Evolutionary conservation across 1,284 basidiomycete genomes (phyloP).

Genomic region (Puccinia sorghi): DNA sequence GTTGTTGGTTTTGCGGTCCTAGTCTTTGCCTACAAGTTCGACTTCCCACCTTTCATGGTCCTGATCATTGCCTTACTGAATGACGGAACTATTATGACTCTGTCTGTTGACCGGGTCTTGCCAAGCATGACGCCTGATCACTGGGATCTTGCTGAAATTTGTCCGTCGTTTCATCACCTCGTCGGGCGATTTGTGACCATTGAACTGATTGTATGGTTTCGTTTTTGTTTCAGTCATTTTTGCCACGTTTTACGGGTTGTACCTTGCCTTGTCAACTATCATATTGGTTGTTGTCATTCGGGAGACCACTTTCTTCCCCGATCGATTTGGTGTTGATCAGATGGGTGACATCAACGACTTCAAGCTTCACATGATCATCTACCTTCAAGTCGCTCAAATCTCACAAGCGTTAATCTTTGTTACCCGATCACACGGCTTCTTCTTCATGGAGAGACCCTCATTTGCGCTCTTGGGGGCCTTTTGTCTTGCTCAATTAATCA

Average conservation of each 20-base stretch:
- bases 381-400: conserved; percentile 50
- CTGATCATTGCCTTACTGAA: conserved; percentile 76
- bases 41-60: conserved; percentile 51
- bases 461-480: conserved; percentile 83
- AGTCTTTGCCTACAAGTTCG: conserved; percentile 50
- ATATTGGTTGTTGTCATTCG: conserved; percentile 80
- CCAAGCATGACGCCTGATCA: conserved; percentile 82
- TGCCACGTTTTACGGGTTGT: conserved; percentile 90
- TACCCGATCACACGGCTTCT: conserved; percentile 50
- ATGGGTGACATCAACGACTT: conserved; percentile 35
- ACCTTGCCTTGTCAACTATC: conserved; percentile 84
- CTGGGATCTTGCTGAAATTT: conserved; percentile 96
- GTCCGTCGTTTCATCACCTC: conserved; percentile 12
- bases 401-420: conserved; percentile 50
- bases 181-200: neutral
- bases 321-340: conserved; percentile 71
- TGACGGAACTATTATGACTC: conserved; percentile 76
- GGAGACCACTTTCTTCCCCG: conserved; percentile 84
- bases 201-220: neutral
- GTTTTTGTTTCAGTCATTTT: conserved; percentile 65
- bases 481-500: conserved; percentile 86
- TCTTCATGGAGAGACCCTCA: conserved; percentile 49
- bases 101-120: conserved; percentile 93
- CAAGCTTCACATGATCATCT: conserved; percentile 69
- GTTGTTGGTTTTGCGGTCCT: conserved; percentile 51